Evolutionary conservation across 1,284 basidiomycete species (phyloP).

Genomic region (Golubevia pallescens): DNA sequence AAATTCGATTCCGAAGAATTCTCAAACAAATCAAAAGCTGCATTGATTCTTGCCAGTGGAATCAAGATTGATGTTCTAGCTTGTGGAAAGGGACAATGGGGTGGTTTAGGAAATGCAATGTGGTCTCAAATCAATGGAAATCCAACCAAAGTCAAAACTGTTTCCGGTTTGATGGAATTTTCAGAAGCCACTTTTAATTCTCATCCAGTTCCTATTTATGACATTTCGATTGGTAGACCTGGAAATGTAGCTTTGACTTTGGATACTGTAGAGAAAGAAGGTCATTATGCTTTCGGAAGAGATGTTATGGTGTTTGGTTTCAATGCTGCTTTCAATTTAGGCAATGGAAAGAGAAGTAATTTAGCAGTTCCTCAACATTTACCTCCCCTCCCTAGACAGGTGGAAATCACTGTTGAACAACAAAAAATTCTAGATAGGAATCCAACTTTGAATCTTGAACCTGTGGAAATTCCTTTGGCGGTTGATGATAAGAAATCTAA

Average conservation of each 20-base stretch:
- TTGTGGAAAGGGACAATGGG: slow-evolving; percentile 83
- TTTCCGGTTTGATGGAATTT: slow-evolving; percentile 84
- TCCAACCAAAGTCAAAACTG: slow-evolving; percentile 77
- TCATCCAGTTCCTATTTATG: slow-evolving; percentile 74
- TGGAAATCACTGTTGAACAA: slow-evolving; percentile 14
- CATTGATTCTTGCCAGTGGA: neutral
- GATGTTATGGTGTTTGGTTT: slow-evolving; percentile 69
- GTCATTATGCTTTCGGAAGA: slow-evolving; percentile 65
- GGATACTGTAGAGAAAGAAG: slow-evolving; percentile 42
- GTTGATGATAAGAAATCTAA: slow-evolving; percentile 3
- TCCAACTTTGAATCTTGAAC: neutral
- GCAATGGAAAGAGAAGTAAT: slow-evolving; percentile 81
- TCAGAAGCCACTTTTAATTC: slow-evolving; percentile 68
- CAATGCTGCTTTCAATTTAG: slow-evolving; percentile 65
- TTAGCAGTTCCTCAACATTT: slow-evolving; percentile 73
- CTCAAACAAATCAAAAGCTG: neutral
- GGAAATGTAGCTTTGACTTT: slow-evolving; percentile 70
- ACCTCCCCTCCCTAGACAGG: slow-evolving; percentile 66
- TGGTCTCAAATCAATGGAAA: slow-evolving; percentile 77
- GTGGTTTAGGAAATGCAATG: slow-evolving; percentile 81
- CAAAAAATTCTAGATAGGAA: neutral
- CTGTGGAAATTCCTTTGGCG: slow-evolving; percentile 9
- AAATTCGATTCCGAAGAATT: slow-evolving; percentile 3
- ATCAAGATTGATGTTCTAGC: slow-evolving; percentile 73
- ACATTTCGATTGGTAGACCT: slow-evolving; percentile 72